Evolutionary conservation across 371 early-diverging fungal species (phyloP).

Genomic region (Rhizomucor pusillus): DNA sequence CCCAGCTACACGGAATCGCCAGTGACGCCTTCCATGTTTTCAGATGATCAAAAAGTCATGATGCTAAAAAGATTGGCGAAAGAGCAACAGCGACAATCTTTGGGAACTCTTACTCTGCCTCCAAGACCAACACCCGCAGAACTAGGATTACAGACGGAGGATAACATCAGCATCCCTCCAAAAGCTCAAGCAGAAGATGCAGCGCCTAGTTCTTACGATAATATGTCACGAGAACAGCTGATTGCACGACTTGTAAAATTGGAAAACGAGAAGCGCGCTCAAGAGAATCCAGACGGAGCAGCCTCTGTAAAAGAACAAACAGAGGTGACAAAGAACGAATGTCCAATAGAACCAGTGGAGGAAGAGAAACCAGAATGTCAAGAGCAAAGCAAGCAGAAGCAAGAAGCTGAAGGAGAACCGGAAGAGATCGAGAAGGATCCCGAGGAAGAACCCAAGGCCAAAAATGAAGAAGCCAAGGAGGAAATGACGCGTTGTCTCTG

Average conservation of each 20-base stretch:
- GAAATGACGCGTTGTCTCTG: conserved; percentile 44
- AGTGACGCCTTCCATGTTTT: neutral
- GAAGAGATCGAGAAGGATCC: conserved; percentile 15
- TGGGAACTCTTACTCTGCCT: conserved; percentile 23
- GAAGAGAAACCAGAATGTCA: conserved; percentile 8
- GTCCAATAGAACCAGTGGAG: neutral
- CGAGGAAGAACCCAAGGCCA: neutral
- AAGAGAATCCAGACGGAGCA: neutral
- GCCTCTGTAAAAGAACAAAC: neutral
- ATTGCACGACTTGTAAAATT: conserved; percentile 20
- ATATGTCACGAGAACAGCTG: conserved; percentile 20
- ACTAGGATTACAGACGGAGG: conserved; percentile 16
- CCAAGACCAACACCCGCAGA: conserved; percentile 41
- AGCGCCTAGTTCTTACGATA: neutral
- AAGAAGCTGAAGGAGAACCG: conserved; percentile 10
- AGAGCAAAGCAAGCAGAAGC: neutral
- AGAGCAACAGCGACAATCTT: conserved; percentile 19
- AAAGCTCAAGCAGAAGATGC: neutral
- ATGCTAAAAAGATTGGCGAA: conserved; percentile 14
- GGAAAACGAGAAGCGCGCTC: conserved; percentile 18
- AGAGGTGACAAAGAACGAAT: neutral
- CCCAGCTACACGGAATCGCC: neutral
- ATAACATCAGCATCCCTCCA: neutral
- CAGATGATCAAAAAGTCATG: conserved; percentile 13
- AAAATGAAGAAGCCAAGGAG: conserved; percentile 2